Conservation (phyloP, 805 yeast genomes). For the Komagataella kurtzmanii region DNA sequence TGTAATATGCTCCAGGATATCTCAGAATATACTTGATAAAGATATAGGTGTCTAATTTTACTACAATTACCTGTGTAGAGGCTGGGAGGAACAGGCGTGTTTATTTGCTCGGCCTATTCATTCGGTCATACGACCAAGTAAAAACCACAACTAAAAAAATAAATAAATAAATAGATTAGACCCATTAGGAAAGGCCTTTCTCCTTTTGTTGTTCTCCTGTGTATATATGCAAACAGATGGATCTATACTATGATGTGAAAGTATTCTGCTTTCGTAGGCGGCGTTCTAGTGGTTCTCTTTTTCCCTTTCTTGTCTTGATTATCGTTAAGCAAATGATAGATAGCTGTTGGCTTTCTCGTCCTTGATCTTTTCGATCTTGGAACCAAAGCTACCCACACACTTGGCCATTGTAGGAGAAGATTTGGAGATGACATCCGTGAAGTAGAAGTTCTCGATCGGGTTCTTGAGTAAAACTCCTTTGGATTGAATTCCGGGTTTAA, state of each 20-base stretch:
- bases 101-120: too few relatives aligned
- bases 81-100: too few relatives aligned
- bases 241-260: background rate
- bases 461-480: constrained; percentile 39
- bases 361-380: constrained; percentile 41
- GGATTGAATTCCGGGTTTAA: constrained; percentile 18
- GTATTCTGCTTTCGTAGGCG: background rate
- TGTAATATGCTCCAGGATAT: too few relatives aligned
- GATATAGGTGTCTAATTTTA: too few relatives aligned
- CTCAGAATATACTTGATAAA: too few relatives aligned
- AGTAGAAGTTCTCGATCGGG: constrained; percentile 74
- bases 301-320: background rate
- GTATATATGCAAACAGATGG: background rate
- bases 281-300: background rate
- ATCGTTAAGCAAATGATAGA: background rate
- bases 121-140: background rate
- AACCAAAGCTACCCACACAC: constrained; percentile 63
- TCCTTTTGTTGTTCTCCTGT: background rate
- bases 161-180: background rate
- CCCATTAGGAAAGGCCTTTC: background rate
- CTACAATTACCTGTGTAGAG: too few relatives aligned
- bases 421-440: constrained; percentile 79
- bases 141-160: background rate
- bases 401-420: constrained; percentile 85
- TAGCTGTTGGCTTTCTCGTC: background rate